Conservation (phyloP, 2,329 filamentous ascomycete genomes). For the Botryotinia convoluta region DNA sequence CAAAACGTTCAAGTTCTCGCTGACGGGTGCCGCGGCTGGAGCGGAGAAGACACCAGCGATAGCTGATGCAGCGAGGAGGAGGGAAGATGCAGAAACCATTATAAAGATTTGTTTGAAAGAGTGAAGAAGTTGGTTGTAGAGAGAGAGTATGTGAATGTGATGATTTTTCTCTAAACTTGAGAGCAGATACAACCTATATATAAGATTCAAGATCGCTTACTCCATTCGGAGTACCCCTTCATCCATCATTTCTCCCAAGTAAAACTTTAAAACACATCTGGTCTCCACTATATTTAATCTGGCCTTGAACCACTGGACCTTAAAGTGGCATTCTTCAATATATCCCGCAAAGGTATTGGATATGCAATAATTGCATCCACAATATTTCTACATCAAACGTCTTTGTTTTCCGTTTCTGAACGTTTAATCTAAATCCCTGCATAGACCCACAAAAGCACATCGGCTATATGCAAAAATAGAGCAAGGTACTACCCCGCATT, state of each 20-base stretch:
- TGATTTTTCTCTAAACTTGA: not conserved
- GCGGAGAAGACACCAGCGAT: constrained; percentile 12
- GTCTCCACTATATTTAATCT: not conserved
- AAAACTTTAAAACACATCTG: not conserved
- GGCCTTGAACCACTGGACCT: not conserved
- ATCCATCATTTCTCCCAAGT: not conserved
- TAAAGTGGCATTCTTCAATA: not conserved
- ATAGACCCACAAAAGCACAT: not conserved
- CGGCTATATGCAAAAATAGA: not conserved
- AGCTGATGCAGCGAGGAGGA: constrained; percentile 18
- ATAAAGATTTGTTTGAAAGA: not conserved
- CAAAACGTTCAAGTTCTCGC: constrained; percentile 1
- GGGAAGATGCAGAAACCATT: constrained; percentile 13
- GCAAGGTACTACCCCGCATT: not conserved
- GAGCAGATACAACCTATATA: not conserved
- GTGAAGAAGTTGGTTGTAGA: not conserved
- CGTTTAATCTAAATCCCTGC: not conserved
- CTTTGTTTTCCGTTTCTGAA: not conserved
- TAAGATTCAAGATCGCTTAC: not conserved
- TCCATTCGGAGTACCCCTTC: not conserved
- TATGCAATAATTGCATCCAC: not conserved
- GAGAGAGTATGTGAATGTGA: not conserved
- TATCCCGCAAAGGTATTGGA: not conserved
- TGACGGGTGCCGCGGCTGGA: constrained; percentile 1
- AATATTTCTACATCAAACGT: not conserved